These are phyloP conservation scores for Cadophora malorum DNA, from an alignment of 2,329 filamentous ascomycete species.

Conservation along the genomic window DNA sequence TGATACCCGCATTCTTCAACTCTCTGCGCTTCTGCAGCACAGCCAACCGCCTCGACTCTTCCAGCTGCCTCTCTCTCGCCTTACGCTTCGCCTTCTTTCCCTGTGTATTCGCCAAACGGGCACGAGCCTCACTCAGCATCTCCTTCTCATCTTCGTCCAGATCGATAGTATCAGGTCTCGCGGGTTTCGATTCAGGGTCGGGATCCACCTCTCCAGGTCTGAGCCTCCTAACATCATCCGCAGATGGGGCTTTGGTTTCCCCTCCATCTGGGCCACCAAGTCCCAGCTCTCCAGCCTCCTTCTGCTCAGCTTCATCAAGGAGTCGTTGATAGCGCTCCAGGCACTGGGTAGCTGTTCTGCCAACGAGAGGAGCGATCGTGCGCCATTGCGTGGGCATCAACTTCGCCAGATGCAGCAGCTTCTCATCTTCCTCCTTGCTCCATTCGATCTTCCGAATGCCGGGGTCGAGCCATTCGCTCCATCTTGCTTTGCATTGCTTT, in stretches of 20 bases:
- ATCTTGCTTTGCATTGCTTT: slow-evolving; percentile 98
- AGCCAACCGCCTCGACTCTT: slow-evolving; percentile 89
- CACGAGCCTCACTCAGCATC: slow-evolving; percentile 97
- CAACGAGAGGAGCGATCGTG: slow-evolving; percentile 96
- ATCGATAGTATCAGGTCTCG: slow-evolving; percentile 94
- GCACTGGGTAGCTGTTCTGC: slow-evolving; percentile 95
- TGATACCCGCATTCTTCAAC: slow-evolving; percentile 96
- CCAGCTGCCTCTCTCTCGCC: slow-evolving; percentile 91
- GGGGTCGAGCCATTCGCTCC: slow-evolving; percentile 98
- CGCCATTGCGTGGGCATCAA: slow-evolving; percentile 99
- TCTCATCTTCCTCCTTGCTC: slow-evolving; percentile 98
- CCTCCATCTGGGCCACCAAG: slow-evolving; percentile 85
- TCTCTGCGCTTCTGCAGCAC: slow-evolving; percentile 94
- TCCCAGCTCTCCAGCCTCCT: slow-evolving; percentile 80
- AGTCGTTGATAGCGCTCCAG: slow-evolving; percentile 96
- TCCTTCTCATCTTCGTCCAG: slow-evolving; percentile 99
- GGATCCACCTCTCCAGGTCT: slow-evolving; percentile 94
- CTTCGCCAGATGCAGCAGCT: slow-evolving; percentile 93
- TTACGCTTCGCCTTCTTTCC: slow-evolving; percentile 99
- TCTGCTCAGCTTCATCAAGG: slow-evolving; percentile 91
- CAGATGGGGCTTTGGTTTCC: slow-evolving; percentile 85
- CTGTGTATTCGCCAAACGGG: slow-evolving; percentile 95
- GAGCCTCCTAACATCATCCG: slow-evolving; percentile 88
- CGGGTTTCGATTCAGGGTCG: slow-evolving; percentile 96
- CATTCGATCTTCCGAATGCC: slow-evolving; percentile 99